Conservation (phyloP, 495 filamentous ascomycete genomes). For the Lasiosphaeris hirsuta region DNA sequence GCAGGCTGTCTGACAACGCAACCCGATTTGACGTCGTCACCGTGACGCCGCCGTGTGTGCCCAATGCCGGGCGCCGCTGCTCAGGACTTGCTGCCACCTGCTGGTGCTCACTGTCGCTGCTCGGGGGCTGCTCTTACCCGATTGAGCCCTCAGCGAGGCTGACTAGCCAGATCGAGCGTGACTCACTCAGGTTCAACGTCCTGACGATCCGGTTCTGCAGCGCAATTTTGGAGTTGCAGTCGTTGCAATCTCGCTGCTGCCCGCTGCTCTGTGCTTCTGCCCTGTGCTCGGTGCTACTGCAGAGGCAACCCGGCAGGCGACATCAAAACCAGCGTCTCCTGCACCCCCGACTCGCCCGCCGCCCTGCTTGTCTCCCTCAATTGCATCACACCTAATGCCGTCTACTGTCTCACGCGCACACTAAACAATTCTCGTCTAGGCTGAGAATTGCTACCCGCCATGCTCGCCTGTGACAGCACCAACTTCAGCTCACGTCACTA, state of each 20-base stretch:
- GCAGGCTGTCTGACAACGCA: constrained; percentile 1
- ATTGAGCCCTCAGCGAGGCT: constrained; percentile 23
- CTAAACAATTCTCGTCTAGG: constrained; percentile 20
- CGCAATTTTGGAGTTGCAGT: constrained; percentile 1
- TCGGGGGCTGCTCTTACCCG: constrained; percentile 9
- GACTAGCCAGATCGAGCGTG: constrained; percentile 26
- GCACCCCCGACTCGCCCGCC: constrained; percentile 24
- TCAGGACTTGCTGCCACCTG: too few species aligned
- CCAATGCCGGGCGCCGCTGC: constrained; percentile 23
- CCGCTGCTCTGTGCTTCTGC: too few species aligned
- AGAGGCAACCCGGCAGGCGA: neutral
- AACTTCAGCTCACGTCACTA: constrained; percentile 16
- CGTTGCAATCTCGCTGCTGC: too few species aligned
- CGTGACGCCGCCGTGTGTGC: constrained; percentile 21
- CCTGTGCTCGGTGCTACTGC: neutral
- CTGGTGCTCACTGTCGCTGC: neutral
- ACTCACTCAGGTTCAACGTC: constrained; percentile 19
- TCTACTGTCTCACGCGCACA: constrained; percentile 21
- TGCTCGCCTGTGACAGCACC: constrained; percentile 25
- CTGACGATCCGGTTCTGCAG: neutral
- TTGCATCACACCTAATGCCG: constrained; percentile 11
- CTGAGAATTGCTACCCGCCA: constrained; percentile 24
- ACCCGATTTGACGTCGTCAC: constrained; percentile 29
- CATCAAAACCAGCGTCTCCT: constrained; percentile 24
- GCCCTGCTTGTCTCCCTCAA: constrained; percentile 10